Percentiles rank a stretch among this genome's conserved stretches.
These are phyloP conservation scores for Baudoinia panamericana DNA, from an alignment of 495 filamentous ascomycete genomes.

Conservation along the genomic window DNA sequence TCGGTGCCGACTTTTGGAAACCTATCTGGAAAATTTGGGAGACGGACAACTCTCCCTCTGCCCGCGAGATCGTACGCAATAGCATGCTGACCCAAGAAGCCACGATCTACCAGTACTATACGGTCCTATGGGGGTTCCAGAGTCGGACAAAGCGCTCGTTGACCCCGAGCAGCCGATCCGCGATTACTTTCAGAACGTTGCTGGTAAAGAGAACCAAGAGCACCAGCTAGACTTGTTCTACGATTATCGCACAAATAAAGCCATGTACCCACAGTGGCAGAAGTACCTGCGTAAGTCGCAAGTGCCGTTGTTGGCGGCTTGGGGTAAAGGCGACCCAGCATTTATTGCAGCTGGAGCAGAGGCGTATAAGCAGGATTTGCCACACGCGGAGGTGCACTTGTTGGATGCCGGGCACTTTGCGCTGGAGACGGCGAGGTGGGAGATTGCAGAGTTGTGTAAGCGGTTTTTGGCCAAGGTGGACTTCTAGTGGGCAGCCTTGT, in stretches of 20 bases:
- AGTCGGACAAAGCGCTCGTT: constrained; percentile 26
- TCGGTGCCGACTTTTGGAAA: constrained; percentile 43
- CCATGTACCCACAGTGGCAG: constrained; percentile 46
- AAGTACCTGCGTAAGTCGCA: constrained; percentile 40
- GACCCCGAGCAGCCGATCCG: constrained; percentile 39
- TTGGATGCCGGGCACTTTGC: constrained; percentile 54
- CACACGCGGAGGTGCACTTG: constrained; percentile 37
- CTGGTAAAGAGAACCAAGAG: constrained; percentile 39
- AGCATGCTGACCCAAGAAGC: too few species aligned
- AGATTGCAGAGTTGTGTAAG: constrained; percentile 38
- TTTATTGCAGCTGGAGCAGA: constrained; percentile 47
- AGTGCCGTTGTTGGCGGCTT: constrained; percentile 46
- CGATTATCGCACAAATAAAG: constrained; percentile 44
- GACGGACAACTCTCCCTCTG: constrained; percentile 22
- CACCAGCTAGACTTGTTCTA: constrained; percentile 47
- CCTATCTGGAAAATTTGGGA: constrained; percentile 38
- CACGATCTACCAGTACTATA: constrained; percentile 45
- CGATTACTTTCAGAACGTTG: constrained; percentile 28
- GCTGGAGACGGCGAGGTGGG: constrained; percentile 39
- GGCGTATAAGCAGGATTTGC: constrained; percentile 44
- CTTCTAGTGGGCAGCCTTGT: too few species aligned
- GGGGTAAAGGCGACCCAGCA: constrained; percentile 48
- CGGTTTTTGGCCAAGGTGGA: too few species aligned
- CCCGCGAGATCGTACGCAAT: constrained; percentile 31
- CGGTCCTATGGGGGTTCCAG: constrained; percentile 37